Conservation (phyloP, 768 basidiomycete genomes). For the Boletus subparvulus region DNA sequence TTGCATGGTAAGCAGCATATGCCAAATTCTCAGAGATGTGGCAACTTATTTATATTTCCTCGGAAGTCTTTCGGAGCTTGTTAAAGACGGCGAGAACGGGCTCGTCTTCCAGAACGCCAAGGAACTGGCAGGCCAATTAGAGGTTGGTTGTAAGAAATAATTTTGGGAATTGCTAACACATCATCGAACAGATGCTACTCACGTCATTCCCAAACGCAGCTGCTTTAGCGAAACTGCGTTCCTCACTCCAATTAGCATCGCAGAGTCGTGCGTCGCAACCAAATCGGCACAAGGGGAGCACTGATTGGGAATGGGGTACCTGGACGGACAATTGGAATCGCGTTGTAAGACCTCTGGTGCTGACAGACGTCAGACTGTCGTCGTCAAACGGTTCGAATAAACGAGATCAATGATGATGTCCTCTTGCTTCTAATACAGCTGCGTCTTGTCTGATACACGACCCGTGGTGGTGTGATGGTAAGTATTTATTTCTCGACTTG, state of each 20-base stretch:
- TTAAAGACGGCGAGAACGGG: constrained; percentile 83
- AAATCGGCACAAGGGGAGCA: constrained; percentile 21
- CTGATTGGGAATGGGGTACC: constrained; percentile 59
- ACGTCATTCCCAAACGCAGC: constrained; percentile 57
- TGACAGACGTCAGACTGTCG: constrained; percentile 26
- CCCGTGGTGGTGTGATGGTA: not conserved
- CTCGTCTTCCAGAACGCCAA: constrained; percentile 66
- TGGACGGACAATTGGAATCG: constrained; percentile 89
- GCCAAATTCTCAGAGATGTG: not conserved
- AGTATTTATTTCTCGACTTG: not conserved
- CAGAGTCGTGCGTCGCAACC: constrained; percentile 23
- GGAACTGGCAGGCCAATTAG: constrained; percentile 71
- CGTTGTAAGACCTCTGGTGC: constrained; percentile 58
- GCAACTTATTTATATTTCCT: constrained; percentile 3
- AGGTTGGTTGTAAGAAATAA: constrained; percentile 32
- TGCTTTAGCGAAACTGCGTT: constrained; percentile 50
- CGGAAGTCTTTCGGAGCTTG: constrained; percentile 78
- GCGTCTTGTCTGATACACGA: constrained; percentile 1
- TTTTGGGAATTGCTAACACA: not conserved
- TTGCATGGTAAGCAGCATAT: constrained; percentile 63
- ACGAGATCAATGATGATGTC: not conserved
- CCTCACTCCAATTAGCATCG: constrained; percentile 43
- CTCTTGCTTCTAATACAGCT: not conserved
- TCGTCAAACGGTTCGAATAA: constrained; percentile 18
- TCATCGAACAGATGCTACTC: constrained; percentile 50